Conservation (phyloP, 2,329 filamentous ascomycete genomes). For the Trichoderma koningii region DNA sequence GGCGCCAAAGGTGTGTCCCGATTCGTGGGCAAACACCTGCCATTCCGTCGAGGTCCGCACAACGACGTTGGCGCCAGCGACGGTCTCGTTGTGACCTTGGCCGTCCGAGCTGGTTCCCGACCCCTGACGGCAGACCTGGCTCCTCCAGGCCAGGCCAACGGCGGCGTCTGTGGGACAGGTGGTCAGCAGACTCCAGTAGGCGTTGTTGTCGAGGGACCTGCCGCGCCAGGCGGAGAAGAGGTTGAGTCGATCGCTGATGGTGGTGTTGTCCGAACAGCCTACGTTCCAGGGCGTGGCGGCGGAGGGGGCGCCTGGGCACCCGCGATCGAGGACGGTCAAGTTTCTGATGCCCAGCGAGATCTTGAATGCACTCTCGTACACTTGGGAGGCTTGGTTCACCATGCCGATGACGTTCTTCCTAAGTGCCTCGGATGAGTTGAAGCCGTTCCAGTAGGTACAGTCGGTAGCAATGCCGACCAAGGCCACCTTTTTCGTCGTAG, state of each 20-base stretch:
- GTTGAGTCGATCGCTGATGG: conserved; percentile 78
- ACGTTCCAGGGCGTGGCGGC: conserved; percentile 80
- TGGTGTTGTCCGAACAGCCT: conserved; percentile 62
- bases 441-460: conserved; percentile 78
- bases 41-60: conserved; percentile 81
- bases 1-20: conserved; percentile 91
- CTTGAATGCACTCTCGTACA: conserved; percentile 92
- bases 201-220: conserved; percentile 73
- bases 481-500: conserved; percentile 85
- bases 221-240: conserved; percentile 89
- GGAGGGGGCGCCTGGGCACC: conserved; percentile 72
- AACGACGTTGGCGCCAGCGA: conserved; percentile 87
- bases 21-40: conserved; percentile 95
- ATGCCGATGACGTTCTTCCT: conserved; percentile 75
- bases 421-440: conserved; percentile 63
- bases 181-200: conserved; percentile 89
- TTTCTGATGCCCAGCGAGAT: conserved; percentile 90
- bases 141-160: conserved; percentile 90
- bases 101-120: conserved; percentile 55
- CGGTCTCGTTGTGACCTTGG: conserved; percentile 64
- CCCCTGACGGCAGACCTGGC: conserved; percentile 72
- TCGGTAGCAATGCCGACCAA: conserved; percentile 91
- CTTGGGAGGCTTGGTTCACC: conserved; percentile 81
- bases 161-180: conserved; percentile 80
- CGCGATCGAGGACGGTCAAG: conserved; percentile 71